Percentiles rank a stretch among this genome's conserved stretches.
phyloP scores from a whole-genome alignment of 768 basidiomycete species.

The Suillus clintonianus region DNA sequence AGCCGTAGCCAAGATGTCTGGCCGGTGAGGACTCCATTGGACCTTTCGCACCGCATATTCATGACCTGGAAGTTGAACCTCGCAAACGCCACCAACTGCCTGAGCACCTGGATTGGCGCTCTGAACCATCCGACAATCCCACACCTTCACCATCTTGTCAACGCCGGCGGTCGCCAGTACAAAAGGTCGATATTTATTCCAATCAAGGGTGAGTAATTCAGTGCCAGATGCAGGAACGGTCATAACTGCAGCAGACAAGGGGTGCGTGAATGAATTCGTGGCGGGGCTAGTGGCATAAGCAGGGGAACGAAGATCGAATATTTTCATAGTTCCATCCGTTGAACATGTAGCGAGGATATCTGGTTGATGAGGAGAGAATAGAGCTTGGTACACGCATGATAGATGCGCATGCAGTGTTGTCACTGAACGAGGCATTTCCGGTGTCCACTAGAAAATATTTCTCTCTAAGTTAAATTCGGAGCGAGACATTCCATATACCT shows the following conservation, averaged over 20 bases:
- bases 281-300: constrained; percentile 54
- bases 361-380: constrained; percentile 92
- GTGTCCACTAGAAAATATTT: constrained; percentile 70
- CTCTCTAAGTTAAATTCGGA: not conserved
- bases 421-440: constrained; percentile 77
- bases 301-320: constrained; percentile 78
- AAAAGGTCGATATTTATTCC: constrained; percentile 90
- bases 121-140: constrained; percentile 88
- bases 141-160: constrained; percentile 73
- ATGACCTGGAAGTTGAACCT: constrained; percentile 74
- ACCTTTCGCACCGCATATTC: constrained; percentile 90
- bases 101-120: constrained; percentile 45
- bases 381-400: constrained; percentile 84
- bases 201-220: constrained; percentile 83
- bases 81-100: constrained; percentile 72
- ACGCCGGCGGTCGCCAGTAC: constrained; percentile 78
- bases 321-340: constrained; percentile 79
- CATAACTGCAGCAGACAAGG: constrained; percentile 68
- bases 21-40: constrained; percentile 83
- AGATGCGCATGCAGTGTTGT: constrained; percentile 81
- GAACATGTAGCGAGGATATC: constrained; percentile 82
- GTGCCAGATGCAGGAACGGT: constrained; percentile 77
- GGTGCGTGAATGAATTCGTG: constrained; percentile 61
- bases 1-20: constrained; percentile 67
- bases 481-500: constrained; percentile 28